phyloP scores from a whole-genome alignment of 306 rosid species.

The Casuarina cunninghamiana region DNA sequence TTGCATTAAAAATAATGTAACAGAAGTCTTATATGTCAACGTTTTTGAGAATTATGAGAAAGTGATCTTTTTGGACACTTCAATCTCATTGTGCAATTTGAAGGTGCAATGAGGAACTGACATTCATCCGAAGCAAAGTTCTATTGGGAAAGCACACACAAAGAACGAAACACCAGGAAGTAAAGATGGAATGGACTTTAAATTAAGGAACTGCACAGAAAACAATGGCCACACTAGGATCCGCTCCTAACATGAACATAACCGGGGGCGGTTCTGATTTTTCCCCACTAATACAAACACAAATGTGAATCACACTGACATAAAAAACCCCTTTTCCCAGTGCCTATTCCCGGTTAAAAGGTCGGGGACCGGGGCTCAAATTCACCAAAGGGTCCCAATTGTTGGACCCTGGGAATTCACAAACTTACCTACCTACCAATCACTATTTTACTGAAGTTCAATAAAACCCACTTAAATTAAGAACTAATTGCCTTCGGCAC shows the following conservation, averaged over 20 bases:
- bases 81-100: no score
- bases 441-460: slow-evolving; percentile 31
- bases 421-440: slow-evolving; percentile 45
- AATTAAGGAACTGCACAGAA: slow-evolving; percentile 20
- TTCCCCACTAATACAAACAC: slow-evolving; percentile 43
- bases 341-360: slow-evolving; percentile 66
- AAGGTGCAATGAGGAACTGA: no score
- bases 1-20: no score
- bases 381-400: slow-evolving; percentile 56
- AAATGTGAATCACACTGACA: slow-evolving; percentile 41
- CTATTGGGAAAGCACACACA: neutral
- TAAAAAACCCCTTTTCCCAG: slow-evolving; percentile 38
- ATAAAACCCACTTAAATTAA: slow-evolving; percentile 30
- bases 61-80: no score
- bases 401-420: slow-evolving; percentile 49
- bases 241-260: slow-evolving; percentile 63
- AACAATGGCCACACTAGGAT: slow-evolving; percentile 59
- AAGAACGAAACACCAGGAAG: neutral
- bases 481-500: slow-evolving; percentile 62
- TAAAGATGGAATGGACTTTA: slow-evolving; percentile 16
- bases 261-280: slow-evolving; percentile 37
- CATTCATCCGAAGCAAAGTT: neutral
- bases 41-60: neutral
- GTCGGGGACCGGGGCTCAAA: slow-evolving; percentile 54
- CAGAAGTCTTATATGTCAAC: no score